Evolutionary conservation across 495 filamentous ascomycete species (phyloP).

Genomic region (Penicillium fimorum): DNA sequence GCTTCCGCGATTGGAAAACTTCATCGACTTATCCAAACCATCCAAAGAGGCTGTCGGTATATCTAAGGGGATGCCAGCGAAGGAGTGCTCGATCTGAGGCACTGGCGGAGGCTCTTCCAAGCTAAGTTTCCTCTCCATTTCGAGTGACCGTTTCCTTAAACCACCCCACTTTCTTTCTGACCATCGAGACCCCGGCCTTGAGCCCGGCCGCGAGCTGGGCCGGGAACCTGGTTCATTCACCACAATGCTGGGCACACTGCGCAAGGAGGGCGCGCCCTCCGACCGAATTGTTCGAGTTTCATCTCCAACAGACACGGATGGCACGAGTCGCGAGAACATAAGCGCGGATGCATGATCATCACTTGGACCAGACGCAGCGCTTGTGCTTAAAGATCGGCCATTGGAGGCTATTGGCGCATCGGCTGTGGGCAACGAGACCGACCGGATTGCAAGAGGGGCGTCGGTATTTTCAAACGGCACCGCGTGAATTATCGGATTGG

Average conservation of each 20-base stretch:
- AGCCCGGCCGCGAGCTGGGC: conserved; percentile 37
- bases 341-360: conserved; percentile 22
- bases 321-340: conserved; percentile 16
- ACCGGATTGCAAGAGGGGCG: conserved; percentile 28
- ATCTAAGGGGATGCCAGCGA: conserved; percentile 54
- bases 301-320: conserved; percentile 11
- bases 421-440: conserved; percentile 31
- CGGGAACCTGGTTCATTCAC: conserved; percentile 38
- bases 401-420: conserved; percentile 28
- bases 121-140: conserved; percentile 34
- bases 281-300: conserved; percentile 18
- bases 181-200: conserved; percentile 41
- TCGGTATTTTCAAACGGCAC: conserved; percentile 34
- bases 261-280: conserved; percentile 30
- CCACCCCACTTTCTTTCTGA: conserved; percentile 47
- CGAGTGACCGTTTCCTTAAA: conserved; percentile 37
- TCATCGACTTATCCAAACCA: conserved; percentile 51
- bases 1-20: conserved; percentile 59
- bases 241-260: conserved; percentile 45
- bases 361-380: conserved; percentile 24
- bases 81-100: conserved; percentile 39
- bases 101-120: conserved; percentile 33
- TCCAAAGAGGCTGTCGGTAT: conserved; percentile 56
- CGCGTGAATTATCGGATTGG: conserved; percentile 26
- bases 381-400: conserved; percentile 30